Base-by-base conservation (phyloP, 495 filamentous ascomycete species). In the Mytilinidion resinicola region DNA sequence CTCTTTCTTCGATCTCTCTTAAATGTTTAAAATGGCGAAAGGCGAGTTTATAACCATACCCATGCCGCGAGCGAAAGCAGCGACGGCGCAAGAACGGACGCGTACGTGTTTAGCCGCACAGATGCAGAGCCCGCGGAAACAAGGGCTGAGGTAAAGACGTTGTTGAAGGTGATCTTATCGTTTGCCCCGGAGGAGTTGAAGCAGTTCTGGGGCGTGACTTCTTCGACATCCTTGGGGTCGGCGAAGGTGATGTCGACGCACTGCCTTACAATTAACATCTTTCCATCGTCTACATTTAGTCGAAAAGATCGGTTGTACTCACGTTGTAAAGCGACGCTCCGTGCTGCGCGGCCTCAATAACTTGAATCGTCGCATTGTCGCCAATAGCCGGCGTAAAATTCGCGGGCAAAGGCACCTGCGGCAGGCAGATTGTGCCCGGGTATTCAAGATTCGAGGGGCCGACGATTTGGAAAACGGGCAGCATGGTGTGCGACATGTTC, bases 261-360 rank as follows among this genome's bases (percentile, higher is more conserved):
- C 93, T 98, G 62, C 12, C 11, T 14, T 20, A 39, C 25, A 4
- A 53, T 48, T 12, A 61, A 39, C 34, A 67, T 42, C 14, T 39
- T 44, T 55, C n/a, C 51, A 44, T 60, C 33, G 56, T 19, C 67
- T 51, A 4, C 47, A 56, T 25, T n/a, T n/a, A n/a, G 20, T 39
- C n/a, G 25, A 19, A 49, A 15, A 39, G n/a, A 25, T 15, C 4
- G 38, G 48, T 47, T 15, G 30, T 21, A 82, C 88, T 66, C 80
- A 98, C 93, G 67, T 92, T 96, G 69, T 87, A 99, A 20, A 97
- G 72, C 9, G 88, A 79, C 3, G 93, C 95, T 12, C 95, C 95
- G 69, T 96, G 93, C 59, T 90, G 75, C 9, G 95, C 93, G 10
- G 82, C 74, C 80, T 96, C 91, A 37, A 99, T 83, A 15, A 97